phyloP scores from a whole-genome alignment of 345 rosid genomes.

The Orychophragmus violaceus region DNA sequence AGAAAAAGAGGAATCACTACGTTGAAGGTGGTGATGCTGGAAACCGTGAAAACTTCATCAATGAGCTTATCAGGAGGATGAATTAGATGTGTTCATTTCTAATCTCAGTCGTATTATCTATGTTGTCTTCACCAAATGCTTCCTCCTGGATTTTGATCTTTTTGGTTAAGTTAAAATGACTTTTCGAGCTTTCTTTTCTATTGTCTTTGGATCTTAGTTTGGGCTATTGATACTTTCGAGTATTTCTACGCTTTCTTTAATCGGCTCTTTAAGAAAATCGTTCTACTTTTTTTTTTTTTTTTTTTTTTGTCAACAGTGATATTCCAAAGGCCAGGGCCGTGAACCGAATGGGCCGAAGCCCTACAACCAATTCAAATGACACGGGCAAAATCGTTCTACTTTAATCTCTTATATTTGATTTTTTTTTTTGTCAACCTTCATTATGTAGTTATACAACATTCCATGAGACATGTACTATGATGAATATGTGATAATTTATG shows the following conservation, averaged over 20 bases:
- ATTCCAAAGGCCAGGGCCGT: too few species aligned
- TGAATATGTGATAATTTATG: too few species aligned
- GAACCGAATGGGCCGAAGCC: too few species aligned
- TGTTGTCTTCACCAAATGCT: background rate
- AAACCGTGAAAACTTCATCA: conserved; percentile 64
- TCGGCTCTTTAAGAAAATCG: background rate
- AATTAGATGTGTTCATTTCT: conserved; percentile 37
- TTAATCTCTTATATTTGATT: too few species aligned
- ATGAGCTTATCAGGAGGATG: conserved; percentile 90
- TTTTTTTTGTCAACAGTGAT: too few species aligned
- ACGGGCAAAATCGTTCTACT: too few species aligned
- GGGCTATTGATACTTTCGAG: too few species aligned
- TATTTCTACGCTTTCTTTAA: background rate
- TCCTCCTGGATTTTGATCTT: conserved; percentile 18
- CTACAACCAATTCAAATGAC: too few species aligned
- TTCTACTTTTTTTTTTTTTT: too few species aligned
- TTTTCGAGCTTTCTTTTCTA: background rate
- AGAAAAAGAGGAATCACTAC: conserved; percentile 93
- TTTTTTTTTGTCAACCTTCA: too few species aligned
- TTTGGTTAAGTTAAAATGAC: conserved; percentile 7
- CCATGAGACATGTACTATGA: too few species aligned
- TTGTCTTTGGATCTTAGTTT: background rate
- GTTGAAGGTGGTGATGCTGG: conserved; percentile 98
- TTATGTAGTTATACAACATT: too few species aligned
- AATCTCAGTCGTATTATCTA: background rate